Percentiles rank a stretch among this genome's conserved stretches.
These are phyloP conservation scores for Fusarium nisikadoi DNA, from an alignment of 2,329 filamentous ascomycete species.

Conservation along the genomic window DNA sequence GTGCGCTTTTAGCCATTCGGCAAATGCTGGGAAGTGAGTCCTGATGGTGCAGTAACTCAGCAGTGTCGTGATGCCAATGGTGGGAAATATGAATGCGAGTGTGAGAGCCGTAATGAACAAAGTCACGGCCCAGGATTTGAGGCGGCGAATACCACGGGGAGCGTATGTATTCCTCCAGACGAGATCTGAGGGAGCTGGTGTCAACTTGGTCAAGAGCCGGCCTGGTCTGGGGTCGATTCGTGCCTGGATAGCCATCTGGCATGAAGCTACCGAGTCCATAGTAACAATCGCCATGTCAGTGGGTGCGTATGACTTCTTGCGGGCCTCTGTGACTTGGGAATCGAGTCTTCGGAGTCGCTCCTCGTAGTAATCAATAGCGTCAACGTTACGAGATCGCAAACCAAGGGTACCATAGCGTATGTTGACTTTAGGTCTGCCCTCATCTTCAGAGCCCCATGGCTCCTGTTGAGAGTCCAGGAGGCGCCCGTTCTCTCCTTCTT, in stretches of 20 bases:
- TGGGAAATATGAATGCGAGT: slow-evolving; percentile 86
- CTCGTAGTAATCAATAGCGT: slow-evolving; percentile 95
- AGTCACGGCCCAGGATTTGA: slow-evolving; percentile 86
- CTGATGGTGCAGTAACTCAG: slow-evolving; percentile 84
- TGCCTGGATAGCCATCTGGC: slow-evolving; percentile 96
- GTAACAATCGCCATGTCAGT: slow-evolving; percentile 94
- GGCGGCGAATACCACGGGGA: slow-evolving; percentile 75
- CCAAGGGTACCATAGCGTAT: slow-evolving; percentile 83
- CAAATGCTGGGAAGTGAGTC: slow-evolving; percentile 76
- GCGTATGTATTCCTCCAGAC: slow-evolving; percentile 95
- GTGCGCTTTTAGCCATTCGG: slow-evolving; percentile 73
- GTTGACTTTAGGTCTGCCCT: slow-evolving; percentile 72
- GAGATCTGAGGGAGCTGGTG: slow-evolving; percentile 91
- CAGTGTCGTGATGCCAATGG: slow-evolving; percentile 81
- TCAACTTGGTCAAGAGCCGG: slow-evolving; percentile 83
- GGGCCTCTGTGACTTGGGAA: slow-evolving; percentile 74
- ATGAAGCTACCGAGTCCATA: slow-evolving; percentile 93
- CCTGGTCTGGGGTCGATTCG: slow-evolving; percentile 91
- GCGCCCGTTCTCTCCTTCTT: slow-evolving; percentile 66
- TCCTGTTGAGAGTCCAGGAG: slow-evolving; percentile 63
- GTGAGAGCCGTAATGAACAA: slow-evolving; percentile 84
- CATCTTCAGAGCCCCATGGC: slow-evolving; percentile 51
- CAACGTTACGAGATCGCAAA: slow-evolving; percentile 76
- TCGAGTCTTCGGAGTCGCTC: slow-evolving; percentile 84
- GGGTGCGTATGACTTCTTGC: slow-evolving; percentile 79